These are phyloP conservation scores for Phoenix dactylifera DNA, from an alignment of 176 grass and related monocot genomes.

Conservation along the genomic window DNA sequence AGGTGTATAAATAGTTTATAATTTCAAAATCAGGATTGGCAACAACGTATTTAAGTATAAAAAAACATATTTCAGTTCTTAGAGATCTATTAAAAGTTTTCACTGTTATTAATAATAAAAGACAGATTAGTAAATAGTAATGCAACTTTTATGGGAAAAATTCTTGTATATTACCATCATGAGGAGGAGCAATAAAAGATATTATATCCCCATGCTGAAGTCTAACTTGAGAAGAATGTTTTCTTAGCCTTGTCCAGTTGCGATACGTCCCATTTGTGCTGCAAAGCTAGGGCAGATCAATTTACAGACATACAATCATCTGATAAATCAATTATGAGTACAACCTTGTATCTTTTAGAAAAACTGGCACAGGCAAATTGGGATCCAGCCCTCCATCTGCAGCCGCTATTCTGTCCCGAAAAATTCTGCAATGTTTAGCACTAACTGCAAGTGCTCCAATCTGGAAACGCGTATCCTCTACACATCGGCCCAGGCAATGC, in stretches of 20 bases:
- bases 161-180: slow-evolving; percentile 29
- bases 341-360: slow-evolving; percentile 81
- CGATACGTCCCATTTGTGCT: slow-evolving; percentile 81
- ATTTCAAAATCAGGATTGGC: too few species aligned
- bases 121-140: not conserved
- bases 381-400: slow-evolving; percentile 25
- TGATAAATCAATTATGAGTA: too few species aligned
- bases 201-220: slow-evolving; percentile 80
- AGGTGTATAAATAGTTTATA: too few species aligned
- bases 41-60: too few species aligned
- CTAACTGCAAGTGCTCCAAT: slow-evolving; percentile 34
- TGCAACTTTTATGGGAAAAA: not conserved
- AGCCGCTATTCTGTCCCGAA: slow-evolving; percentile 40
- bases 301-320: too few species aligned
- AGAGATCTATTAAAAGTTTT: too few species aligned
- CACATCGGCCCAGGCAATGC: slow-evolving; percentile 52
- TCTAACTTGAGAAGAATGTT: slow-evolving; percentile 41
- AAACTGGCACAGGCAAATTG: slow-evolving; percentile 34
- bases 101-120: too few species aligned
- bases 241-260: slow-evolving; percentile 62
- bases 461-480: slow-evolving; percentile 44
- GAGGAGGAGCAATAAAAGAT: slow-evolving; percentile 51
- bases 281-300: slow-evolving; percentile 21
- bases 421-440: slow-evolving; percentile 71
- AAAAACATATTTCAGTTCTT: too few species aligned